Base-by-base conservation (phyloP, 2,329 filamentous ascomycete species). In the Periconia sp. region DNA sequence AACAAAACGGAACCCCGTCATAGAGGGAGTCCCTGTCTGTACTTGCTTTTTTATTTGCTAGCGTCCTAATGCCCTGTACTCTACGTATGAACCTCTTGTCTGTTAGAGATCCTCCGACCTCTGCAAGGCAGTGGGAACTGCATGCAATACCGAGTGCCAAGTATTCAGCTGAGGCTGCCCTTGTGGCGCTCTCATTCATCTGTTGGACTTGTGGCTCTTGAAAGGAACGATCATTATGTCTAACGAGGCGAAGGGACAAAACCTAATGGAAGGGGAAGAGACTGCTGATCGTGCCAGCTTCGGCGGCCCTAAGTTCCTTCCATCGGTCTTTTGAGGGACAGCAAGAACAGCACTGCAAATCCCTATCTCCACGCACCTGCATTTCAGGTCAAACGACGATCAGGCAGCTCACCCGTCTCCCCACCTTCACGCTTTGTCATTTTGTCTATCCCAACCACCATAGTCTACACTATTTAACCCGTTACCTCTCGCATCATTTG, bases 401-500 rank as follows among this genome's bases (percentile, higher is more conserved):
- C 43, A 45, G 13, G 10, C 18, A 20, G 7, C 20, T 44, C 42
- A 27, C 2, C 18, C 14, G 18, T 19, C 17, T 20, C 20, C 10
- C 43, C 20, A 33, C 27, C 20, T 14, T 30, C n/a, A 45, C 13
- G 15, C 8, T 42, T 37, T 31, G 31, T 45, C 49, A 53, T 45
- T 51, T 49, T 54, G 40, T 52, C 55, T 52, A 48, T 45, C 37
- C 41, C 35, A 52, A n/a, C 50, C 23, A 52, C 50, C 23, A 60
- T 53, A 52, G 47, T 54, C 57, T 49, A 33, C 50, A 53, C 47
- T 54, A 45, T 59, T 55, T 55, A 45, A 37, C 48, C 45, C 40
- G 47, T 55, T 58, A 60, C 50, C 42, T 45, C 52, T 47, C 54
- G 47, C 52, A 53, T 55, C 44, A 45, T 55, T 43, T 52, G 14